Evolutionary conservation across 2,329 filamentous ascomycete genomes (phyloP), one percentile per base, ranked within the genome.

Genomic region (Sphaerostilbella broomeana): DNA sequence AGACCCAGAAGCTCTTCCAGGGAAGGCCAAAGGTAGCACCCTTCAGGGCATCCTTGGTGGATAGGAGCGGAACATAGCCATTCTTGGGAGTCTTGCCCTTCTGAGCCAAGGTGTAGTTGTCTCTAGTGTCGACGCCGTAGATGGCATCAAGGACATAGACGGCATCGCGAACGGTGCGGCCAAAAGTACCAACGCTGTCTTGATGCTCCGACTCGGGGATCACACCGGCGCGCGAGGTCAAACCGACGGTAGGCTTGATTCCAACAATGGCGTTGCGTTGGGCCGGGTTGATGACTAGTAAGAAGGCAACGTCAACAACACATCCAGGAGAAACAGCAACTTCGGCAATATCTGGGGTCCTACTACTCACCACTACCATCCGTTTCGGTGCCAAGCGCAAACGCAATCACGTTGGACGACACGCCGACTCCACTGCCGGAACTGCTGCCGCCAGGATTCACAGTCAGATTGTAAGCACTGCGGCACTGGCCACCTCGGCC

Each of bases 231-330:
- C 81, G 66, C 7, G 81, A 85, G 0, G 81, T 86, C 35, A 86
- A 58, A 0, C 84, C 84, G 5, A 87, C 79, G 1, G 82, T 87
- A 2, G 84, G 82, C 60, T 87, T 88, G 56, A 88, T 73, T 3
- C 84, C 84, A 2, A 87, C 81, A 2, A 88, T 55, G 2, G 69
- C 72, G 52, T 84, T 85, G 4, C 80, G 66, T 55, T 81, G 74
- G 1, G 84, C 81, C 1, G 84, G 84, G 54, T 77, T 80, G 52
- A 86, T 85, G 12, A 88, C 70, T 64, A 17, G 18, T 6, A 6
- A 5, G 24, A 16, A 17, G 11, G 9, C 5, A n/a, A n/a, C 32
- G 6, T n/a, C 5, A 18, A 3, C 6, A 26, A 33, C 24, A 40
- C 30, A 30, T 25, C 22, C 22, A 7, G 22, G 12, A 25, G 19